Evolutionary conservation across 2,329 filamentous ascomycete species (phyloP).

Genomic region (Samsoniella hepiali): DNA sequence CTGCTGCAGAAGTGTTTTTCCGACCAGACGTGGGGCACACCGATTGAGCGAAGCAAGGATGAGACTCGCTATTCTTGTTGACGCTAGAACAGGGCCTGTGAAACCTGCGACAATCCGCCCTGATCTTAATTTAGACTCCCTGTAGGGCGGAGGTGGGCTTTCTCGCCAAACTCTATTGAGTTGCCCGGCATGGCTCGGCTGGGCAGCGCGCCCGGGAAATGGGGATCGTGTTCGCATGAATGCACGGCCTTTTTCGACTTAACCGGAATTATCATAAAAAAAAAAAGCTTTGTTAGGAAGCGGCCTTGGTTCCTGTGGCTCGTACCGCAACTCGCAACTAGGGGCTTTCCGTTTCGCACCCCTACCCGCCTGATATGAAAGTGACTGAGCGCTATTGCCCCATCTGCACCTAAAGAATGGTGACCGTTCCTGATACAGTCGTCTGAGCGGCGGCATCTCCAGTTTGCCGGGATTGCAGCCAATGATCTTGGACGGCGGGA

Average conservation of each 20-base stretch:
- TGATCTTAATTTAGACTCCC: neutral
- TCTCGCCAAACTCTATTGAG: neutral
- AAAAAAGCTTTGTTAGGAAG: too few species aligned
- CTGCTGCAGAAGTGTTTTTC: too few species aligned
- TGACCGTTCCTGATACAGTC: slow-evolving; percentile 13
- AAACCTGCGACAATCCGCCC: neutral
- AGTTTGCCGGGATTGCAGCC: neutral
- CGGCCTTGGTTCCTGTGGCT: neutral
- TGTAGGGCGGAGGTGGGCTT: neutral
- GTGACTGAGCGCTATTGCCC: slow-evolving; percentile 5
- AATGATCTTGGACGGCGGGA: neutral
- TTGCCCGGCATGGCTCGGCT: neutral
- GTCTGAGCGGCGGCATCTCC: slow-evolving; percentile 1
- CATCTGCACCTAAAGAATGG: neutral
- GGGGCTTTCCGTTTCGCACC: neutral
- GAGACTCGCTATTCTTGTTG: too few species aligned
- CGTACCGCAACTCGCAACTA: neutral
- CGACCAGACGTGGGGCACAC: too few species aligned
- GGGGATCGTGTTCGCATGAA: slow-evolving; percentile 9
- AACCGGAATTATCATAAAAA: neutral
- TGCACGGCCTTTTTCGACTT: neutral
- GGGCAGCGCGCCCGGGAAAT: neutral
- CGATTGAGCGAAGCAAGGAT: too few species aligned
- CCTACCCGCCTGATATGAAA: neutral
- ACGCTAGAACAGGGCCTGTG: too few species aligned